These are phyloP conservation scores for Lepidium campestre DNA, from an alignment of 441 rosid species.

Conservation along the genomic window DNA sequence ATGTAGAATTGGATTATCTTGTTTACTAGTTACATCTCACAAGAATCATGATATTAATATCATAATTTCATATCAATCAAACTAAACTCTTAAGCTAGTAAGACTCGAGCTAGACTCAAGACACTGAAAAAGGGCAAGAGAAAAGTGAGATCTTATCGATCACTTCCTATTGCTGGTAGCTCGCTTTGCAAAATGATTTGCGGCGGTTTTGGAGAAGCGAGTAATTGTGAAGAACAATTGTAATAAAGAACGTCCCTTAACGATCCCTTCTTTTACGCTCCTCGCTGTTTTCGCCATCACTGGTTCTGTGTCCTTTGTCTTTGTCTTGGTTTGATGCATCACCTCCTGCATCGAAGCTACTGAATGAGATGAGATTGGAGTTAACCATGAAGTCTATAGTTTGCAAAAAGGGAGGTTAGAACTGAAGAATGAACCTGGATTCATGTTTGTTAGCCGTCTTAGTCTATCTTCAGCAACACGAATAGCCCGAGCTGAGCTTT, in stretches of 20 bases:
- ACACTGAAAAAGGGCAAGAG: not conserved
- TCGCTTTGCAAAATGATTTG: slow-evolving; percentile 41
- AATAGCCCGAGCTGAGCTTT: slow-evolving; percentile 69
- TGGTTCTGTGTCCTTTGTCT: slow-evolving; percentile 41
- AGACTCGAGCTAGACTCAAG: not conserved
- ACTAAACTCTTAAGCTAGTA: slow-evolving; percentile 12
- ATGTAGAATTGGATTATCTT: not conserved
- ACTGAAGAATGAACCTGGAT: slow-evolving; percentile 40
- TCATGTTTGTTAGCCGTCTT: slow-evolving; percentile 43
- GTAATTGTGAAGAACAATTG: slow-evolving; percentile 43
- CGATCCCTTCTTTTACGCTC: slow-evolving; percentile 53
- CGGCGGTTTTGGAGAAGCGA: slow-evolving; percentile 40
- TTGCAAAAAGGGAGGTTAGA: not conserved
- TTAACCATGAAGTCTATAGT: slow-evolving; percentile 27
- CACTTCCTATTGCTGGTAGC: slow-evolving; percentile 35
- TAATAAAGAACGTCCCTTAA: slow-evolving; percentile 58
- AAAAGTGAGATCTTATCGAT: not conserved
- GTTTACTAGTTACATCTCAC: not conserved
- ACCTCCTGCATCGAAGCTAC: slow-evolving; percentile 71
- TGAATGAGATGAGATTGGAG: slow-evolving; percentile 47
- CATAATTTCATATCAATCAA: slow-evolving; percentile 5
- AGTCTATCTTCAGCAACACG: slow-evolving; percentile 81
- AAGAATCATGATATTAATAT: not conserved
- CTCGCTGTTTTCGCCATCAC: slow-evolving; percentile 55
- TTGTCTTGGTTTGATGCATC: slow-evolving; percentile 30